Evolutionary conservation across 768 basidiomycete genomes (phyloP), one percentile per base, ranked within the genome.

Genomic region (Podaxis rugospora): DNA sequence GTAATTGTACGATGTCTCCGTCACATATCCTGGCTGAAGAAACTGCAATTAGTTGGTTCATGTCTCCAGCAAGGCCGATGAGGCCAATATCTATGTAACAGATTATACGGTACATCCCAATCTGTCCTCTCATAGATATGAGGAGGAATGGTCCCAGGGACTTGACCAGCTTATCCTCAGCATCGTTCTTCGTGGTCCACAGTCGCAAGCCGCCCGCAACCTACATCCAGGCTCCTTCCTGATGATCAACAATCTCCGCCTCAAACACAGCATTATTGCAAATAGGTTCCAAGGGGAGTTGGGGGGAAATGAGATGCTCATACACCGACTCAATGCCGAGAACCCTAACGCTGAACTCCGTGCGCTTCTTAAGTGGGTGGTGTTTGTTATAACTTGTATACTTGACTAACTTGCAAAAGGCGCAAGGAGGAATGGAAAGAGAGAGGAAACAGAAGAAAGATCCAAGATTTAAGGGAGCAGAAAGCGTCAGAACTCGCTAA

Each of bases 31-130:
- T 37, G 51, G 56, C 16, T n/a, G 53, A 51, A 11, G 56, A 44
- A 25, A 27, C 35, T 21, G 55, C 13, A 32, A 32, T 32, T 59
- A 89, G 87, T 68, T 87, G 36, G 70, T 89, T 2, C 76, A 79
- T 62, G 62, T 75, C 18, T 63, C 69, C 21, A 71, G 75, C 46
- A 65, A 73, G 16, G 65, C 66, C 36, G 69, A 73, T 27, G 68
- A 69, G 21, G 70, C 78, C 3, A 75, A 73, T 52, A 69, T 89
- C 40, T 86, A 81, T 63, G 81, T 86, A 32, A 89, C 87, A 9
- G 89, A 90, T 69, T 90, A 88, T 66, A 87, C 87, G 2, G 67
- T 72, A 2, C 79, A 86, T 55, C 65, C 76, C 4, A 71, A 78
- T 51, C 72, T 88, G 37, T 66, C 72, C 3, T 62, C 69, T 16